Evolutionary conservation across 2,329 filamentous ascomycete genomes (phyloP), one percentile per base, ranked within the genome.

Genomic region (Botrytis squamosa): DNA sequence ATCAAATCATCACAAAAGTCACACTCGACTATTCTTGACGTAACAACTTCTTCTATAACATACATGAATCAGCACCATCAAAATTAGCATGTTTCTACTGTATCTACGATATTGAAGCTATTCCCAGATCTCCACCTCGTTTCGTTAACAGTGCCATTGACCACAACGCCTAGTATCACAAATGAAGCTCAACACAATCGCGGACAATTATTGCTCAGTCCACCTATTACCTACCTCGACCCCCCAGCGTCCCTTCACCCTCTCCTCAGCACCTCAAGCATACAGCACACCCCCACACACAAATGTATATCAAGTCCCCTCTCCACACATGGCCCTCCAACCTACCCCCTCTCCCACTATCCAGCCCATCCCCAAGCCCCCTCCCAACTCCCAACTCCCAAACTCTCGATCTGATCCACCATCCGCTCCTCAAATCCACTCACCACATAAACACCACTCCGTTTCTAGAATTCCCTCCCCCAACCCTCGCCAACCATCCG

Each of bases 291-390:
- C 7, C 12, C 3, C n/a, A 57, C 52, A 29, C 14, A 29, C 14
- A 57, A 57, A 29, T 18, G 3, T 1, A 29, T 1, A 29, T 29
- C 52, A 8, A 57, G 16, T 8, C n/a, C n/a, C 14, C n/a, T 12
- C n/a, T 55, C 6, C 52, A 29, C 6, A 55, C 14, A 29, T 2
- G 2, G 29, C 1, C n/a, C n/a, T 16, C 2, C 49, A n/a, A 6
- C 0, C 1, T 14, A n/a, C 12, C 44, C 44, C 6, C 49, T n/a
- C 5, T 0, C 52, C 52, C 29, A 55, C n/a, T 52, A 2, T 6
- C 52, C 5, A 33, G 14, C 49, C 20, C 10, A n/a, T 52, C 44
- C 44, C 44, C 44, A 46, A 52, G 25, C 9, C 49, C 49, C 20
- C 9, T 25, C 49, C 49, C 25, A 52, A 52, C n/a, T 10, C 46